These are phyloP conservation scores for Xeromyces bisporus DNA, from an alignment of 495 filamentous ascomycete genomes.

Conservation along the genomic window DNA sequence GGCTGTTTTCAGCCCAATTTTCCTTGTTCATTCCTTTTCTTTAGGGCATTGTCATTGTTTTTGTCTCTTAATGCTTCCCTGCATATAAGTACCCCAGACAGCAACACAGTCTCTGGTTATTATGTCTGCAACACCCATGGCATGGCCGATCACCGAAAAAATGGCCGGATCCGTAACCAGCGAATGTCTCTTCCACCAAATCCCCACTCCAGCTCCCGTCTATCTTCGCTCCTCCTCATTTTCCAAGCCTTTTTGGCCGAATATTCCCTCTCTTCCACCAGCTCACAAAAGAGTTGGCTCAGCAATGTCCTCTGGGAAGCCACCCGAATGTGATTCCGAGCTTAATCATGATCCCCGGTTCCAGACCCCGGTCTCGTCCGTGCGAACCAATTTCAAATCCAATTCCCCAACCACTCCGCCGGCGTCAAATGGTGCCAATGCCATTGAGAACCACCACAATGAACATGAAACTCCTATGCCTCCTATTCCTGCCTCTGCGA, in stretches of 20 bases:
- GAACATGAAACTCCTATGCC: conserved; percentile 11
- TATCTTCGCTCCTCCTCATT: conserved; percentile 27
- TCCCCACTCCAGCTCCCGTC: conserved; percentile 24
- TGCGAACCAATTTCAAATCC: conserved; percentile 24
- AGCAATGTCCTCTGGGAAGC: background rate
- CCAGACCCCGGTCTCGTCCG: conserved; percentile 22
- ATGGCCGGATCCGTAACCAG: conserved; percentile 19
- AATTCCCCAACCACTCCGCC: conserved; percentile 14
- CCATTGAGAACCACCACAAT: conserved; percentile 3
- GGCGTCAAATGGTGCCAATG: conserved; percentile 15
- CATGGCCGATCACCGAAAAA: too few relatives aligned
- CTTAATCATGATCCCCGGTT: conserved; percentile 10
- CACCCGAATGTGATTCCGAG: conserved; percentile 6
- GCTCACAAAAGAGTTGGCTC: conserved; percentile 1
- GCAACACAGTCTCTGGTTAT: too few relatives aligned
- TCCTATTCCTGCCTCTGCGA: conserved; percentile 12
- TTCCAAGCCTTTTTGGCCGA: conserved; percentile 8
- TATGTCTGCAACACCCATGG: too few relatives aligned
- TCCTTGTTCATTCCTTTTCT: too few relatives aligned
- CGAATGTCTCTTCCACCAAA: conserved; percentile 14
- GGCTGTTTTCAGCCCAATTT: too few relatives aligned
- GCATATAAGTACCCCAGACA: too few relatives aligned
- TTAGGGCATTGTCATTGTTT: too few relatives aligned
- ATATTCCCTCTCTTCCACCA: conserved; percentile 12
- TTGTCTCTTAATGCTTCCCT: too few relatives aligned